Base-by-base conservation (phyloP, 2,329 filamentous ascomycete genomes). In the Knoxdaviesia proteae region DNA sequence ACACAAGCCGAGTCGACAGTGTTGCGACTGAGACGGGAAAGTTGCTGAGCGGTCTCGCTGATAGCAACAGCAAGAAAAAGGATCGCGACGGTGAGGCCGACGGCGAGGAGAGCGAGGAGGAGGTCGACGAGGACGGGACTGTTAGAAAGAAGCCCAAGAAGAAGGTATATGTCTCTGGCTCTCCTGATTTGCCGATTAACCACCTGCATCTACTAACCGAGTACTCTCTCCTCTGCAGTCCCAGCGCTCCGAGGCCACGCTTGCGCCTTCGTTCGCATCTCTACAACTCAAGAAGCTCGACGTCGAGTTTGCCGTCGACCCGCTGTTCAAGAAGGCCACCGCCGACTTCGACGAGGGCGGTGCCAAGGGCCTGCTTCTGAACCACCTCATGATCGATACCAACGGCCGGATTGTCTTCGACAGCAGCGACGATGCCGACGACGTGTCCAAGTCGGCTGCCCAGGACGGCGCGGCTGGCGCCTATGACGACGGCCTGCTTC, bases 301-400 rank as follows among this genome's bases (percentile, higher is more conserved):
- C 52, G 70, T 96, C 38, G 90, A 98, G 54, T 94, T 98, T 50
- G 78, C 87, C 0, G 88, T 98, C 5, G 90, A 98, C 54, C 90
- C 90, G 3, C 63, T 98, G n/a, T 98, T 98, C 71, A 98, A 98
- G 56, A 98, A 98, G 56, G 88, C 88, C 1, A 93, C 88, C 5
- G 90, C 90, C 38, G 90, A 98, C 62, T 98, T 98, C 50, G 90
- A 98, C 55, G 90, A 98, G 62, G 90, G 90, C 20, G 90, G 90
- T 44, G 90, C 90, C 44, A 98, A 96, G 60, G 90, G 90, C 20
- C 67, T 98, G 37, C 68, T 98, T 20, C 69, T 98, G 33, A 98
- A 98, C 54, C 88, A 98, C 59, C 68, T 98, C n/a, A 84, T 88
- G 54, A 94, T 98, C 49, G 90, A 98, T 58, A 74, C 75, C 2